Evolutionary conservation across 805 yeast genomes (phyloP), one percentile per base, ranked within the genome.

Genomic region (Hanseniaspora meyeri): DNA sequence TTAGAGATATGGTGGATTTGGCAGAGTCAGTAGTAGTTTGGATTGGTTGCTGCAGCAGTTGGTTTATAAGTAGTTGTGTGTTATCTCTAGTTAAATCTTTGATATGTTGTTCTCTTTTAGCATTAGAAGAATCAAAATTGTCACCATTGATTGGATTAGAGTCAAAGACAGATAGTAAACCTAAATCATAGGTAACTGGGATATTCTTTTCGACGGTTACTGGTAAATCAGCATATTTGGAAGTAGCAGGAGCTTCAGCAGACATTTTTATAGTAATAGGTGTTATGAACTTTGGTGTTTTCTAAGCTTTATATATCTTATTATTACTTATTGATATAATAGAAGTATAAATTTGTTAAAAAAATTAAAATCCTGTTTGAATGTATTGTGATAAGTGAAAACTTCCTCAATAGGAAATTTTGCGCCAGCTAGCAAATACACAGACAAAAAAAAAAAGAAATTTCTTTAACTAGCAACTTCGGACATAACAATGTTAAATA

Each of bases 151-250:
- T 71, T 20, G 96, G 95, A 68, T 88, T 90, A 39, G 90, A 75
- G 70, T 91, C 97, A 66, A 87, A 90, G 2, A 86, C 87, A 5
- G 96, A 85, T 56, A 93, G 76, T 69, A 91, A 86, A 38, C 98
- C 98, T 60, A 91, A 73, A 68, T 93, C 98, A 66, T 78, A 91
- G 3, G 81, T 74, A 51, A 86, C 93, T 31, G 97, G 97, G 59
- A 93, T 87, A 32, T 85, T 85, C 69, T 90, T 90, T 50, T 87
- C 95, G 38, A 93, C 97, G 4, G 90, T 84, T 38, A 86, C 90
- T 14, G 95, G 87, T 65, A 67, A 60, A 31, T 60, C 61, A 50
- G 65, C 64, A 51, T 64, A 65, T 49, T 66, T 64, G 37, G 55
- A 50, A 14, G 46, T 39, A 3, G 57, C 52, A 7, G 59, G 48